phyloP scores from a whole-genome alignment of 1,284 basidiomycete species.

The Phylloboletellus chloephorus region DNA sequence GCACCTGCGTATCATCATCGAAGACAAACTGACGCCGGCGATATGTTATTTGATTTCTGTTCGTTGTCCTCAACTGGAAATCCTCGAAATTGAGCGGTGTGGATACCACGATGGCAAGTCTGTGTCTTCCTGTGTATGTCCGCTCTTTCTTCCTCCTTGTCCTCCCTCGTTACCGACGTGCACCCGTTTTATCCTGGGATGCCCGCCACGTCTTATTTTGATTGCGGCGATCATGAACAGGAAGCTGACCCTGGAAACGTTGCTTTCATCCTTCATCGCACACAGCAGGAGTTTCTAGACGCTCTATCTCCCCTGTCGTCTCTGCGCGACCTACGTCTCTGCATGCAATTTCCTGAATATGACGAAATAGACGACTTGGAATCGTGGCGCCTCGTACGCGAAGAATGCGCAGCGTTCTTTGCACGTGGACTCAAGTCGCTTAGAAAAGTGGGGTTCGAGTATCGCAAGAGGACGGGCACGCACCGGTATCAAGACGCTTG shows the following conservation, averaged over 20 bases:
- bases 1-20: constrained; percentile 30
- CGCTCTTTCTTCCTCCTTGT: constrained; percentile 16
- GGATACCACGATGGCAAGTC: constrained; percentile 34
- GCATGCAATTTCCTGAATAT: constrained; percentile 32
- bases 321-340: constrained; percentile 27
- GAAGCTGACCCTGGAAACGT: constrained; percentile 31
- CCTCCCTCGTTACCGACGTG: constrained; percentile 16
- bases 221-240: constrained; percentile 19
- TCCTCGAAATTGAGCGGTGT: constrained; percentile 31
- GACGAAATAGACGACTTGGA: constrained; percentile 33
- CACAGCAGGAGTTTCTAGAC: constrained; percentile 33
- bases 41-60: constrained; percentile 25
- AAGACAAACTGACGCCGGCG: constrained; percentile 30
- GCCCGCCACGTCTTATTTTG: constrained; percentile 18
- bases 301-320: constrained; percentile 26
- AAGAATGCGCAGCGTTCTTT: constrained; percentile 27
- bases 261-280: constrained; percentile 24
- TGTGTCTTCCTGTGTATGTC: constrained; percentile 33
- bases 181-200: constrained; percentile 13
- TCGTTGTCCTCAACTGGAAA: constrained; percentile 29
- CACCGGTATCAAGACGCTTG: constrained; percentile 33
- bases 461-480: constrained; percentile 32
- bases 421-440: constrained; percentile 31
- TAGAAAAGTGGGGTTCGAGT: constrained; percentile 30
- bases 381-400: constrained; percentile 27